These are phyloP conservation scores for Aspergillus sclerotioniger DNA, from an alignment of 495 filamentous ascomycete genomes.

Conservation along the genomic window DNA sequence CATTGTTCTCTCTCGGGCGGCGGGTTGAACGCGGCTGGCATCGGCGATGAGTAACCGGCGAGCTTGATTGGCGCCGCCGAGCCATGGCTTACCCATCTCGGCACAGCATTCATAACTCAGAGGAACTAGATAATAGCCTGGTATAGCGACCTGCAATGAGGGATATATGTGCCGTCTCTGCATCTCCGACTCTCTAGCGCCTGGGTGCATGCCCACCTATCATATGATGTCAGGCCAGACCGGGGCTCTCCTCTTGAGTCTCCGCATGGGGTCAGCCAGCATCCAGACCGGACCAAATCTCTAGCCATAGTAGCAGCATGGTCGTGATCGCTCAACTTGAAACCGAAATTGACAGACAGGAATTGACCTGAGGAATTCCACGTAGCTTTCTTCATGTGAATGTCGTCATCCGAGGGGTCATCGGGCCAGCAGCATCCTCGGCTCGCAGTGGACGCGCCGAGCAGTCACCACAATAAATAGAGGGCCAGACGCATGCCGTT, in stretches of 20 bases:
- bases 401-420: constrained; percentile 15
- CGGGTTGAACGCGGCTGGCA: not conserved
- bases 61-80: not conserved
- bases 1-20: too few relatives aligned
- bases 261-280: not conserved
- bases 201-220: too few relatives aligned
- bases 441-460: not conserved
- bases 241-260: not conserved
- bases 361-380: too few relatives aligned
- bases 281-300: too few relatives aligned
- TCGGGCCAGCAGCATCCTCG: constrained; percentile 10
- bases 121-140: too few relatives aligned
- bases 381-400: constrained; percentile 13
- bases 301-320: too few relatives aligned
- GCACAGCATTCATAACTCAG: too few relatives aligned
- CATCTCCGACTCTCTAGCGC: too few relatives aligned
- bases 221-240: not conserved
- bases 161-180: too few relatives aligned
- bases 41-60: not conserved
- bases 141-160: too few relatives aligned
- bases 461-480: not conserved
- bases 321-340: too few relatives aligned
- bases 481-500: not conserved
- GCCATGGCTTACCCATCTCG: too few relatives aligned
- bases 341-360: not conserved